These are phyloP conservation scores for Neopestalotiopsis sp. DNA, from an alignment of 2,329 filamentous ascomycete species.

Conservation along the genomic window DNA sequence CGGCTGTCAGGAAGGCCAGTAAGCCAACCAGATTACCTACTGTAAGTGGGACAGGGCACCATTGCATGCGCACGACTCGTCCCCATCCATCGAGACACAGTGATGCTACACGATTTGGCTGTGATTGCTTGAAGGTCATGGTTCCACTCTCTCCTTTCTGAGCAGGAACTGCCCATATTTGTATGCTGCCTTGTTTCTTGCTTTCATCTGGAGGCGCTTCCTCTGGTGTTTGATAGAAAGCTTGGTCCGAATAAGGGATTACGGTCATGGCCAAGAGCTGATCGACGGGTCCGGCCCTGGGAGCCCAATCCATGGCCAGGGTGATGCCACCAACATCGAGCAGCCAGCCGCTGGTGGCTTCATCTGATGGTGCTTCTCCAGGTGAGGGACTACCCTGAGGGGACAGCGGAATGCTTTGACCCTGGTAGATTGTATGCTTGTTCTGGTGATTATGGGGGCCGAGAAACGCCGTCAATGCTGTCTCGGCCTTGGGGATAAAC, in stretches of 20 bases:
- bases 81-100: constrained; percentile 56
- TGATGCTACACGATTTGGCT: constrained; percentile 47
- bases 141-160: constrained; percentile 37
- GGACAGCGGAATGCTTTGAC: constrained; percentile 32
- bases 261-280: constrained; percentile 60
- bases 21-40: constrained; percentile 40
- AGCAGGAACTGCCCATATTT: constrained; percentile 56
- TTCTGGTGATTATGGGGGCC: constrained; percentile 34
- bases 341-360: constrained; percentile 51
- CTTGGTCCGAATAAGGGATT: constrained; percentile 57
- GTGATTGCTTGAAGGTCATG: constrained; percentile 38
- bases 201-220: constrained; percentile 44
- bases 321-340: constrained; percentile 61
- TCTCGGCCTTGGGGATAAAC: constrained; percentile 30
- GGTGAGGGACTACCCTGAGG: constrained; percentile 29
- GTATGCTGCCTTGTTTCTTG: constrained; percentile 52
- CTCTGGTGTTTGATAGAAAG: constrained; percentile 44
- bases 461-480: constrained; percentile 30
- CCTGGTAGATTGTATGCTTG: constrained; percentile 31
- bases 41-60: constrained; percentile 53
- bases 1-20: constrained; percentile 55
- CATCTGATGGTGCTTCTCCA: constrained; percentile 22
- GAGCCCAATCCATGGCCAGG: constrained; percentile 59
- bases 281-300: constrained; percentile 39
- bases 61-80: constrained; percentile 55